A percentile compares a stretch with the other conserved stretches of the same genome.
phyloP scores from a whole-genome alignment of 768 basidiomycete species.

The Boletus rubropictus region DNA sequence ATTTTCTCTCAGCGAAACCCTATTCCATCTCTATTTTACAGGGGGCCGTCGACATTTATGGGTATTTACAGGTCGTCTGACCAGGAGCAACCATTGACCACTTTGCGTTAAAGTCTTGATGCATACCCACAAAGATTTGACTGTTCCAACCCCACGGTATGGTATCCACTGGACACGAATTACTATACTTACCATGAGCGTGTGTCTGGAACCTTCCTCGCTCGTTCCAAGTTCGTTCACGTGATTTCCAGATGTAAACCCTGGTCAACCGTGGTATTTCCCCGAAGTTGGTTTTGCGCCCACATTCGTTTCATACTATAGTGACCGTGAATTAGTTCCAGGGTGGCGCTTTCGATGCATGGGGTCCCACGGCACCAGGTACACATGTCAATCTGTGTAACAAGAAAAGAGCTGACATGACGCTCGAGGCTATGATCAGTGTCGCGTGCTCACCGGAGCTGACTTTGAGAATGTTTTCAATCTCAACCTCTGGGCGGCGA shows the following conservation, averaged over 20 bases:
- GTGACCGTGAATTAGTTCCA: conserved; percentile 44
- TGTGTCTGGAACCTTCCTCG: conserved; percentile 4
- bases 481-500: conserved; percentile 70
- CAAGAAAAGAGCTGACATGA: background rate
- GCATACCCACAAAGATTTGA: conserved; percentile 77
- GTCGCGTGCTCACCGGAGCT: conserved; percentile 60
- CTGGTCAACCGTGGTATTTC: conserved; percentile 60
- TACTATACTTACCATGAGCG: conserved; percentile 60
- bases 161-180: conserved; percentile 58
- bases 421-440: conserved; percentile 52
- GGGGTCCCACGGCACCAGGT: conserved; percentile 72
- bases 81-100: background rate
- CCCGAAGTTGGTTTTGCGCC: conserved; percentile 46
- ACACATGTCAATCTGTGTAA: background rate
- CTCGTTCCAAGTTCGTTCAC: conserved; percentile 19
- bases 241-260: conserved; percentile 36
- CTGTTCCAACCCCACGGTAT: conserved; percentile 64
- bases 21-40: conserved; percentile 18
- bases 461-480: conserved; percentile 79
- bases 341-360: conserved; percentile 76
- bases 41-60: conserved; percentile 68
- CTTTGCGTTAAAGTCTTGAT: conserved; percentile 42
- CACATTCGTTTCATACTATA: conserved; percentile 1
- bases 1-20: background rate
- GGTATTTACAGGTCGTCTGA: conserved; percentile 34